These are phyloP conservation scores for Penicillium sp. DNA, from an alignment of 2,329 filamentous ascomycete species.

Conservation along the genomic window DNA sequence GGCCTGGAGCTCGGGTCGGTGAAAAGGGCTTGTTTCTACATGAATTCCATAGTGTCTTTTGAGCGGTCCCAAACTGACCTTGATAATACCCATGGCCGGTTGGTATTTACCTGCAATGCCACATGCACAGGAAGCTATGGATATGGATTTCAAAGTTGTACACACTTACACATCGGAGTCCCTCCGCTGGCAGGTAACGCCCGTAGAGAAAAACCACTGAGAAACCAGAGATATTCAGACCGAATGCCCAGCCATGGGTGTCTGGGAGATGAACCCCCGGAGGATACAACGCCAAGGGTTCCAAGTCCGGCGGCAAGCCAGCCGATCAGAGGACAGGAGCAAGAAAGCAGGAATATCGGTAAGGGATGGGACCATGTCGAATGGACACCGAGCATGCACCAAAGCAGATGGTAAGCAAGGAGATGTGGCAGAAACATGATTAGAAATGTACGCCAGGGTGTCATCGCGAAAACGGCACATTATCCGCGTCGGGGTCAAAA, in stretches of 20 bases:
- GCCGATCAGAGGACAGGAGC: background rate
- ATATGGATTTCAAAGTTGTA: slow-evolving; percentile 21
- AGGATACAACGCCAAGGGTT: slow-evolving; percentile 4
- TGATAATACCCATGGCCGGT: slow-evolving; percentile 2
- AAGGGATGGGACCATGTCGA: no score
- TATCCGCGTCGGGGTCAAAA: slow-evolving; percentile 22
- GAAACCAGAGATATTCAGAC: no score
- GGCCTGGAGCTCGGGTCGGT: slow-evolving; percentile 54
- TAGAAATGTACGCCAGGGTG: slow-evolving; percentile 22
- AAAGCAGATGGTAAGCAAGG: no score
- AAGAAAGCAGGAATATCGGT: slow-evolving; percentile 4
- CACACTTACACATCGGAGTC: slow-evolving; percentile 12
- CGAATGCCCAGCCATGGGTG: slow-evolving; percentile 1
- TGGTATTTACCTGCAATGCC: background rate
- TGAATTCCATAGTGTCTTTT: background rate
- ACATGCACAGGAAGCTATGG: slow-evolving; percentile 1
- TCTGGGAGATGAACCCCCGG: slow-evolving; percentile 4
- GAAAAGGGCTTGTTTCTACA: background rate
- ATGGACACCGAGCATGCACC: no score
- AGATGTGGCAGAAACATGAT: slow-evolving; percentile 13
- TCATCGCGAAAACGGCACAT: slow-evolving; percentile 22
- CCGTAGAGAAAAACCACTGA: no score
- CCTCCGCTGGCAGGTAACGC: background rate
- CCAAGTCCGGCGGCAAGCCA: background rate
- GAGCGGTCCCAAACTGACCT: background rate